Base-by-base conservation (phyloP, 2,329 filamentous ascomycete genomes). In the Aspergillus uvarum region DNA sequence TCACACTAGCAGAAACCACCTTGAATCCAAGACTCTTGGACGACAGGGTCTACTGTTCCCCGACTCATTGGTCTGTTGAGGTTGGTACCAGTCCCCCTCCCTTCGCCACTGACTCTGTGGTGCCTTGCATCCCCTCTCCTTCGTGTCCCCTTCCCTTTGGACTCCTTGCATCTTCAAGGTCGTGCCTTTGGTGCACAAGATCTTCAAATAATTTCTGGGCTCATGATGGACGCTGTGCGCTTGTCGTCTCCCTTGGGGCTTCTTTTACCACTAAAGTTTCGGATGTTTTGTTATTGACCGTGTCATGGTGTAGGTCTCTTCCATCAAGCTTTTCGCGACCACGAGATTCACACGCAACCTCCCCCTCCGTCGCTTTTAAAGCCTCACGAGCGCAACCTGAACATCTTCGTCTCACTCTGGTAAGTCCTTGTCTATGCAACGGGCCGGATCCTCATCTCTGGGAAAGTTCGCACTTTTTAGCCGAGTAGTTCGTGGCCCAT, bases 121-220 rank as follows among this genome's bases (percentile, higher is more conserved):
- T 74, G 72, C 73, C 73, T 75, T 75, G 73, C 72, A 74, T 74
- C 63, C 47, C 61, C 63, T 65, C 64, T 67, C 68, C 56, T 72
- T 70, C 64, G 47, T 61, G 62, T 60, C 58, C 61, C 60, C 64
- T 64, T 67, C 60, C 56, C 61, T 65, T 67, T 59, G 51, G 42
- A 47, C 70, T 71, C 72, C 72, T 74, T 74, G 72, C 72, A 69
- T 69, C 50, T 51, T 54, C 60, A 52, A 70, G 60, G 65, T 72
- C 67, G 68, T 73, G 65, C 66, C 59, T 63, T 62, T 62, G 61
- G 61, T 63, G 61, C 63, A 63, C 63, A 67, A 63, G 61, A 58
- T 57, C 62, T 63, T 64, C 26, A 26, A 64, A 70, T 64, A 68
- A 66, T 66, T 65, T 72, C 68, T 63, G 61, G 55, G 24, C 29